These are phyloP conservation scores for Geosiphon pyriformis DNA, from an alignment of 192 early-diverging fungal genomes.

Conservation along the genomic window DNA sequence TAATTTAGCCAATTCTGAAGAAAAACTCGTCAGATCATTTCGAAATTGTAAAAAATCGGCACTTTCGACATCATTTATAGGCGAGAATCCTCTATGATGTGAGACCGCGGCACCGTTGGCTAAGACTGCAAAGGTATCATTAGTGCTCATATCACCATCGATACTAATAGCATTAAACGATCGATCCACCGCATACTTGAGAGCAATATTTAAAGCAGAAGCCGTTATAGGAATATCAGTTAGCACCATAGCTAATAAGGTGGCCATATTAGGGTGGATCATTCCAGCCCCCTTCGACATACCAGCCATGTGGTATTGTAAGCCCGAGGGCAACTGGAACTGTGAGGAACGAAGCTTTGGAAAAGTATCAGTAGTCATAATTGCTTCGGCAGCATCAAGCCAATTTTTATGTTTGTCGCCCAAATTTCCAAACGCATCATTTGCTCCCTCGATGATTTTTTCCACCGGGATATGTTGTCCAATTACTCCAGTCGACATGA, in stretches of 20 bases:
- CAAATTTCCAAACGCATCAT: constrained; percentile 28
- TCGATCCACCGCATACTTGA: constrained; percentile 76
- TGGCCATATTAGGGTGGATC: constrained; percentile 99
- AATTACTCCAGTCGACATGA: constrained; percentile 98
- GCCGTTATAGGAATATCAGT: constrained; percentile 75
- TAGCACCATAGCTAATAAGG: constrained; percentile 79
- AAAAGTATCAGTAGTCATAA: constrained; percentile 99
- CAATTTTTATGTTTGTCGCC: constrained; percentile 62
- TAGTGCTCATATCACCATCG: constrained; percentile 96
- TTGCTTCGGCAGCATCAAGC: constrained; percentile 75
- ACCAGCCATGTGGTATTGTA: constrained; percentile 77
- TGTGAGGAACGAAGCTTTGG: constrained; percentile 77
- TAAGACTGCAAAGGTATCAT: constrained; percentile 86
- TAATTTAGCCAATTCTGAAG: constrained; percentile 79
- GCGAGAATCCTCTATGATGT: constrained; percentile 22
- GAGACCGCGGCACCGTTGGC: constrained; percentile 71
- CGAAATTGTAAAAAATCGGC: constrained; percentile 63
- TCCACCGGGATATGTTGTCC: constrained; percentile 84
- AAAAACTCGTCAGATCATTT: constrained; percentile 71
- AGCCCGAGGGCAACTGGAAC: constrained; percentile 42
- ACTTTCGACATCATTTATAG: constrained; percentile 38
- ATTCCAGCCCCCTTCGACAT: constrained; percentile 97
- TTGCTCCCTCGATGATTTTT: constrained; percentile 70
- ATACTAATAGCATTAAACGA: constrained; percentile 95
- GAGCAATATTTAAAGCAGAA: constrained; percentile 60